A percentile compares a stretch with the other conserved stretches of the same genome.
phyloP scores from a whole-genome alignment of 805 yeast genomes.

The Pachysolen tannophilus region DNA sequence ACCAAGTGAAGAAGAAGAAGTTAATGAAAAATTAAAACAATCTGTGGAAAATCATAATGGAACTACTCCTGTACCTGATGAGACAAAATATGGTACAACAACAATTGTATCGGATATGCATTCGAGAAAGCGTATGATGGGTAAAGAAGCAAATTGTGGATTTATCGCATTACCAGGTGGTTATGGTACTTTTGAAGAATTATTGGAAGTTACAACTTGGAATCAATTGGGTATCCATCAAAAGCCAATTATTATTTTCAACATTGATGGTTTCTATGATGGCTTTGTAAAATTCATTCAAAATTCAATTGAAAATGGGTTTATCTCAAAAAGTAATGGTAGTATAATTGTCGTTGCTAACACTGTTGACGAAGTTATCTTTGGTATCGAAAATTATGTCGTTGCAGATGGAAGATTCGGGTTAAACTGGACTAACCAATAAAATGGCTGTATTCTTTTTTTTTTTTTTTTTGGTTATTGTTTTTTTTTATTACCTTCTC shows the following conservation, averaged over 20 bases:
- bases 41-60: constrained; percentile 60
- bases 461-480: too few species aligned
- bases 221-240: constrained; percentile 79
- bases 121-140: constrained; percentile 82
- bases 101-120: constrained; percentile 86
- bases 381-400: constrained; percentile 48
- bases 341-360: constrained; percentile 61
- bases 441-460: too few species aligned
- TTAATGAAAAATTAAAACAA: constrained; percentile 40
- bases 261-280: constrained; percentile 76
- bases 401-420: constrained; percentile 70
- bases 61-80: constrained; percentile 54
- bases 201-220: constrained; percentile 90
- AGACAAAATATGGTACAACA: constrained; percentile 60
- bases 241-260: constrained; percentile 73
- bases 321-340: constrained; percentile 60
- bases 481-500: too few species aligned
- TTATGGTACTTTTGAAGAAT: constrained; percentile 82
- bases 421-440: constrained; percentile 58
- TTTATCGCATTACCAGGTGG: constrained; percentile 92
- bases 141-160: constrained; percentile 66
- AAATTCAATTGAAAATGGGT: constrained; percentile 54
- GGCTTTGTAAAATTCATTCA: constrained; percentile 53
- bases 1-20: constrained; percentile 28
- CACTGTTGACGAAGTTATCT: constrained; percentile 60